These are phyloP conservation scores for Cutaneotrichosporon mucoides DNA, from an alignment of 1,284 basidiomycete genomes.

Conservation along the genomic window DNA sequence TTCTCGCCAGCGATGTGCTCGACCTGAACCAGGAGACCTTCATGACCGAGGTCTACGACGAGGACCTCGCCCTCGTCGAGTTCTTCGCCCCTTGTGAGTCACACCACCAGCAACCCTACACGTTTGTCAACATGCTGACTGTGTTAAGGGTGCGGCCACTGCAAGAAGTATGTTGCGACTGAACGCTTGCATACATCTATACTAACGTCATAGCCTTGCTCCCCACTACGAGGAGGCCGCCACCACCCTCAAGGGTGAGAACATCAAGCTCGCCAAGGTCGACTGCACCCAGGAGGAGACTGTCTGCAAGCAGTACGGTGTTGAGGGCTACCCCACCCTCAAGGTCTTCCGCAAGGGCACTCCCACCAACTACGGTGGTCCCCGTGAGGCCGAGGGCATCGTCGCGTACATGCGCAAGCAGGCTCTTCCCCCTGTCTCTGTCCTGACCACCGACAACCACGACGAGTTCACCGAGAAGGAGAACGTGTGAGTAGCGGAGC, in stretches of 20 bases:
- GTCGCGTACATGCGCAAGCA: constrained; percentile 99
- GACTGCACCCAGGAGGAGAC: constrained; percentile 89
- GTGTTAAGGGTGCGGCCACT: constrained; percentile 43
- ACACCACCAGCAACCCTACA: no score
- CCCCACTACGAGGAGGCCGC: constrained; percentile 96
- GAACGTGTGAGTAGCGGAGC: constrained; percentile 58
- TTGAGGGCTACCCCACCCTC: constrained; percentile 63
- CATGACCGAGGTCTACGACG: constrained; percentile 62
- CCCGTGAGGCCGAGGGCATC: constrained; percentile 93
- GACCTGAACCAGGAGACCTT: constrained; percentile 70
- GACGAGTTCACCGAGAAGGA: constrained; percentile 84
- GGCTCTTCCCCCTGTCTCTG: constrained; percentile 87
- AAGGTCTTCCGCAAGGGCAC: constrained; percentile 90
- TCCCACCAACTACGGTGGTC: constrained; percentile 73
- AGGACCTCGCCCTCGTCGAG: constrained; percentile 84
- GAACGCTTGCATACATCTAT: no score
- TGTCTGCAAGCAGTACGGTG: constrained; percentile 75
- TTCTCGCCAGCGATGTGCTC: constrained; percentile 63
- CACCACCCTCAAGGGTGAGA: constrained; percentile 79
- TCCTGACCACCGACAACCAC: constrained; percentile 69
- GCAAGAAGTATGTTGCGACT: constrained; percentile 42
- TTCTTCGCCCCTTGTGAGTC: constrained; percentile 45
- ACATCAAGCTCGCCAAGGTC: constrained; percentile 91
- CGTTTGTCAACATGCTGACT: no score
- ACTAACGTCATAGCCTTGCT: constrained; percentile 55